phyloP scores from a whole-genome alignment of 176 grass and related monocot species.

The Aegilops bicornis region DNA sequence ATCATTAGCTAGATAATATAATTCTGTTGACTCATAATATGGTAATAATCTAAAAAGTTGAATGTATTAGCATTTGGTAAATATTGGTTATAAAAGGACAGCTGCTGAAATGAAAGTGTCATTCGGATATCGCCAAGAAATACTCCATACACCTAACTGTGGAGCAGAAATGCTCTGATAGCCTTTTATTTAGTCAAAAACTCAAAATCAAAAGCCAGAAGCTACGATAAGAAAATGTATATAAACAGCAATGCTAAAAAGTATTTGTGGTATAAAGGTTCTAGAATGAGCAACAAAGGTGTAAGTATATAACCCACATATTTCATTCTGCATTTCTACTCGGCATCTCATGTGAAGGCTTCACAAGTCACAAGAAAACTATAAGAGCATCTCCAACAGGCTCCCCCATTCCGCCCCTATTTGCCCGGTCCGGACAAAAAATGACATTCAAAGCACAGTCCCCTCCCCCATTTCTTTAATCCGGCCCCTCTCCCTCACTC shows the following conservation, averaged over 20 bases:
- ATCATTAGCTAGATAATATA: no score
- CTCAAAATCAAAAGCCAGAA: constrained; percentile 3
- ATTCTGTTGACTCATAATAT: no score
- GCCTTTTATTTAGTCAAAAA: neutral
- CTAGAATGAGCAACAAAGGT: neutral
- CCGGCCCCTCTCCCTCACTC: neutral
- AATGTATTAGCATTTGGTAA: constrained; percentile 21
- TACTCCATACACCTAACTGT: constrained; percentile 5
- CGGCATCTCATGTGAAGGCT: neutral
- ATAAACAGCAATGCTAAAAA: constrained; percentile 12
- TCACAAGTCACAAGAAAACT: constrained; percentile 2
- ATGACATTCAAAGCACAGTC: neutral
- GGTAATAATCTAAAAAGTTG: neutral
- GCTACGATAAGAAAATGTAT: constrained; percentile 13
- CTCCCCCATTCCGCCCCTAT: neutral
- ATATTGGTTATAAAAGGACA: neutral
- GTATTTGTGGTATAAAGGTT: constrained; percentile 12
- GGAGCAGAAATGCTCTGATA: constrained; percentile 15
- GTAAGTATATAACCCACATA: neutral
- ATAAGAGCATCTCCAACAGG: neutral
- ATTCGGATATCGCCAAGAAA: neutral
- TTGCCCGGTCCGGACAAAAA: neutral
- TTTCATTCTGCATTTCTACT: neutral
- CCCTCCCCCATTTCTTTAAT: neutral
- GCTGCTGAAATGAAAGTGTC: neutral